Evolutionary conservation across 805 yeast genomes (phyloP).

Genomic region (Cyberlindnera mycetangii): DNA sequence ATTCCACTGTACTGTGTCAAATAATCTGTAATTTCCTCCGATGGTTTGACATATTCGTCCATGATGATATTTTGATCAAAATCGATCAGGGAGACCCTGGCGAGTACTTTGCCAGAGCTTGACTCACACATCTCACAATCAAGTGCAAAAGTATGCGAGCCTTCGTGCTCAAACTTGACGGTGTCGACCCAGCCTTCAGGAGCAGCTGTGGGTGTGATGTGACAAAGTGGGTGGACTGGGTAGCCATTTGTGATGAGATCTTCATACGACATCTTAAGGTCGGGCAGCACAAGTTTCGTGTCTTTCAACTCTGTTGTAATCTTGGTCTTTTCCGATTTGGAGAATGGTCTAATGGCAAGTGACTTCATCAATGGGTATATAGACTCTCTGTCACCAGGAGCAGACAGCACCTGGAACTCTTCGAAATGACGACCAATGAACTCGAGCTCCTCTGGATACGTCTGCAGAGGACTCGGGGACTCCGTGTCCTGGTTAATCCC

Average conservation of each 20-base stretch:
- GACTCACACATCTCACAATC: slow-evolving; percentile 94
- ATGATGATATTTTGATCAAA: slow-evolving; percentile 56
- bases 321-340: slow-evolving; percentile 50
- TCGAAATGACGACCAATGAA: slow-evolving; percentile 40
- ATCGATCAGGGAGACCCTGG: slow-evolving; percentile 75
- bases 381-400: slow-evolving; percentile 65
- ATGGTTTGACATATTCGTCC: slow-evolving; percentile 79
- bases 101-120: slow-evolving; percentile 57
- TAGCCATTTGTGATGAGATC: slow-evolving; percentile 48
- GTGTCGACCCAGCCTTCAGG: slow-evolving; percentile 51
- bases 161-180: slow-evolving; percentile 46
- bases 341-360: slow-evolving; percentile 52
- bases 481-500: not conserved
- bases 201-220: slow-evolving; percentile 10
- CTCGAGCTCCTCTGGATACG: not conserved
- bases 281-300: slow-evolving; percentile 42
- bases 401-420: slow-evolving; percentile 44
- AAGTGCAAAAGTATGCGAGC: slow-evolving; percentile 67
- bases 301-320: slow-evolving; percentile 29
- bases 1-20: slow-evolving; percentile 85
- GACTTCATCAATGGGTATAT: slow-evolving; percentile 53
- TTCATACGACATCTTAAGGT: slow-evolving; percentile 49
- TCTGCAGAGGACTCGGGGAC: not conserved
- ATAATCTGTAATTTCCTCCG: slow-evolving; percentile 71
- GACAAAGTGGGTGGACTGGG: slow-evolving; percentile 54